Conservation (phyloP, 768 basidiomycete genomes). For the Sarcomyxa edulis region DNA sequence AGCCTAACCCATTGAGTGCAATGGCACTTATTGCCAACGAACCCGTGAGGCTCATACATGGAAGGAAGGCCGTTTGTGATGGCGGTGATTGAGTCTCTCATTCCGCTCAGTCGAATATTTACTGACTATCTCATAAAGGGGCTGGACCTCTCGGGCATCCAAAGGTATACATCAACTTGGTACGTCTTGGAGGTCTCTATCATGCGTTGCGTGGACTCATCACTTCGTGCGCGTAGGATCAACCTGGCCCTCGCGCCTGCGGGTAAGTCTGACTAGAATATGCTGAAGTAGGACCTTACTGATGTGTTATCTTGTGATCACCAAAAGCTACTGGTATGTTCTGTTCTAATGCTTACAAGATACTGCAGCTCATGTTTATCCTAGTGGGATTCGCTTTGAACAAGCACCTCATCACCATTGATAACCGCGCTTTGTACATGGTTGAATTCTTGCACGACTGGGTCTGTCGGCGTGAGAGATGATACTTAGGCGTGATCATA, state of each 20-base stretch:
- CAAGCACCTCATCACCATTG: constrained; percentile 75
- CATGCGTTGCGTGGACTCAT: constrained; percentile 2
- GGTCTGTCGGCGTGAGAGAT: too few relatives aligned
- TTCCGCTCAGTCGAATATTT: constrained; percentile 3
- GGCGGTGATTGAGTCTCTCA: constrained; percentile 63
- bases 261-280: constrained; percentile 55
- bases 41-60: constrained; percentile 77
- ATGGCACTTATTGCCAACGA: constrained; percentile 87
- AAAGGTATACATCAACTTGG: constrained; percentile 94
- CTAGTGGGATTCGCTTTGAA: constrained; percentile 86
- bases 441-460: too few relatives aligned
- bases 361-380: constrained; percentile 10
- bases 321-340: constrained; percentile 48
- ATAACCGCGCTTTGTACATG: too few relatives aligned
- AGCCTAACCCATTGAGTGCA: constrained; percentile 86
- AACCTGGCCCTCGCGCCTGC: constrained; percentile 81
- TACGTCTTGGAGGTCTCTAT: constrained; percentile 30
- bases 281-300: neutral
- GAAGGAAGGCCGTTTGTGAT: constrained; percentile 87
- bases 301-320: constrained; percentile 4
- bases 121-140: constrained; percentile 42
- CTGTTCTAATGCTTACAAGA: neutral
- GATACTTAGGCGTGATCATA: too few relatives aligned
- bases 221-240: constrained; percentile 51
- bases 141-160: constrained; percentile 95